Evolutionary conservation across 108 stramenopile genomes (phyloP).

Genomic region (Ochromonas danica): DNA sequence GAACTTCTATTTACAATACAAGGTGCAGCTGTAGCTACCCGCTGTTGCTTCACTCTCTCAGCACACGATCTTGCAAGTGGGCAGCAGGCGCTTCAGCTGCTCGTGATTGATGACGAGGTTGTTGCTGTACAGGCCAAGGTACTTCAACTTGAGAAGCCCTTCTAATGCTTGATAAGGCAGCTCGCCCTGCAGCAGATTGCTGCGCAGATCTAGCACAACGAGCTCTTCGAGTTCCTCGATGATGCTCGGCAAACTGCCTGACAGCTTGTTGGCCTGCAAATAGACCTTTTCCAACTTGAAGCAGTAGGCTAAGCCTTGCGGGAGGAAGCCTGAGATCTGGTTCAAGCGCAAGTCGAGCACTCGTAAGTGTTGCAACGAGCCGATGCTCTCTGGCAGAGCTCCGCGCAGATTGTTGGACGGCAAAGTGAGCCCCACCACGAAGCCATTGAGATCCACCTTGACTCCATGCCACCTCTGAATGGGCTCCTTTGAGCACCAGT

Average conservation of each 20-base stretch:
- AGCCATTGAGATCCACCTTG: neutral
- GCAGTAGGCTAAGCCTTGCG: neutral
- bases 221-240: neutral
- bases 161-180: neutral
- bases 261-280: constrained; percentile 1
- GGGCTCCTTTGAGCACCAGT: neutral
- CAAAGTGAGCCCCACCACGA: neutral
- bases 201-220: neutral
- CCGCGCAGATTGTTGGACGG: neutral
- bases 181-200: neutral
- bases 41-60: too few relatives aligned
- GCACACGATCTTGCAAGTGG: neutral
- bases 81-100: neutral
- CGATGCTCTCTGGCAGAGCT: neutral
- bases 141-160: neutral
- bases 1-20: too few relatives aligned
- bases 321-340: neutral
- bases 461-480: neutral
- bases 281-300: neutral
- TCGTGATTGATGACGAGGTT: neutral
- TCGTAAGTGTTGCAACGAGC: neutral
- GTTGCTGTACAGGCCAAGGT: neutral
- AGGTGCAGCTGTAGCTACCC: too few relatives aligned
- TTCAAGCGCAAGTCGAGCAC: neutral
- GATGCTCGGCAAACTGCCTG: neutral